Evolutionary conservation across 768 basidiomycete species (phyloP).

Genomic region (Lactifluus echinatus): DNA sequence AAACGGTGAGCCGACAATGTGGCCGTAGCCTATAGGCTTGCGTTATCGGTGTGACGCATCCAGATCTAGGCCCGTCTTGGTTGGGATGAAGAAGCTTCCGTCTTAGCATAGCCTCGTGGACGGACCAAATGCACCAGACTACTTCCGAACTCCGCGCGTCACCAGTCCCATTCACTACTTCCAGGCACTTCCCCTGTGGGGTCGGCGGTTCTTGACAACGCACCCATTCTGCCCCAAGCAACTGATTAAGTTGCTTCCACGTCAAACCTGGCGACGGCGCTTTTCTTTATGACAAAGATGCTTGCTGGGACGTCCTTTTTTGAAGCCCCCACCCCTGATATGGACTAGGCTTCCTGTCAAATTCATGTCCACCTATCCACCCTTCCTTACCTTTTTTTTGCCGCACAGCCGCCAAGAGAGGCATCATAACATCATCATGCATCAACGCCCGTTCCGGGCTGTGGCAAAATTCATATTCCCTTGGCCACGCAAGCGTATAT

Average conservation of each 20-base stretch:
- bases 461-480: slow-evolving; percentile 15
- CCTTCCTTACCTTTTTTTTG: slow-evolving; percentile 5
- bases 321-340: not conserved
- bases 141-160: slow-evolving; percentile 20
- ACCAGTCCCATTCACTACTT: slow-evolving; percentile 10
- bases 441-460: slow-evolving; percentile 8
- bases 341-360: slow-evolving; percentile 13
- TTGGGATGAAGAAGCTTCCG: slow-evolving; percentile 18
- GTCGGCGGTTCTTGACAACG: slow-evolving; percentile 20
- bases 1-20: slow-evolving; percentile 6
- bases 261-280: slow-evolving; percentile 17
- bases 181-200: slow-evolving; percentile 20
- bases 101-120: slow-evolving; percentile 19
- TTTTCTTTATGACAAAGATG: slow-evolving; percentile 4
- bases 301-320: slow-evolving; percentile 3
- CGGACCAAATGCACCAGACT: slow-evolving; percentile 10
- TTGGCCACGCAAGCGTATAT: slow-evolving; percentile 11
- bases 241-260: slow-evolving; percentile 20
- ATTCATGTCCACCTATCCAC: slow-evolving; percentile 10
- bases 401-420: slow-evolving; percentile 15
- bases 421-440: slow-evolving; percentile 13
- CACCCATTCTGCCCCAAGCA: slow-evolving; percentile 11
- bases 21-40: slow-evolving; percentile 8
- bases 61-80: slow-evolving; percentile 19
- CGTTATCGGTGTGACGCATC: slow-evolving; percentile 16